Conservation (phyloP, 257 asterid genomes). For the Coffea canephora region DNA sequence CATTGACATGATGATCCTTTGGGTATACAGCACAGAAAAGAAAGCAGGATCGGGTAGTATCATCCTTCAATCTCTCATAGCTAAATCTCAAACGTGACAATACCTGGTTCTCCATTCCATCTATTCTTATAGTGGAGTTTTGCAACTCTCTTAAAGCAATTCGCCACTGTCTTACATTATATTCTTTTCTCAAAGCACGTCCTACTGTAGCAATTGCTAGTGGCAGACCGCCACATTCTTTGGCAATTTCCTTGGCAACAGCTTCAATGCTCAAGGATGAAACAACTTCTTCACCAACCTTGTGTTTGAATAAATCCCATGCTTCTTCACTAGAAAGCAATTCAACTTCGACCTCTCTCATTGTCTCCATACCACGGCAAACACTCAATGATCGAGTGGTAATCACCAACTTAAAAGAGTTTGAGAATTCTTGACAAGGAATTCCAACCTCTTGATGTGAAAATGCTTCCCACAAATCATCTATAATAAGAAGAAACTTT, state of each 20-base stretch:
- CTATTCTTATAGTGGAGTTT: constrained; percentile 19
- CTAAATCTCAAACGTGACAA: constrained; percentile 32
- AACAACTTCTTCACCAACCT: constrained; percentile 23
- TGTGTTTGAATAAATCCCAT: constrained; percentile 27
- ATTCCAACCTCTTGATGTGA: constrained; percentile 18
- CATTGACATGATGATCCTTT: constrained; percentile 29
- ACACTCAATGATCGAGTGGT: constrained; percentile 21
- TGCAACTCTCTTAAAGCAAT: constrained; percentile 25
- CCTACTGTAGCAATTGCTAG: constrained; percentile 32
- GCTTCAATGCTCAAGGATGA: constrained; percentile 15
- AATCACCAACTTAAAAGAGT: constrained; percentile 16
- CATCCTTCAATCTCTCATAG: constrained; percentile 28
- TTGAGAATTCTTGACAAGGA: neutral
- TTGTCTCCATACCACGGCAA: constrained; percentile 25
- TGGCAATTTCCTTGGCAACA: constrained; percentile 23
- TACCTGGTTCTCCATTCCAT: constrained; percentile 25
- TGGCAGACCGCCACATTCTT: constrained; percentile 35
- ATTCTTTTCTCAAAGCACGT: constrained; percentile 28
- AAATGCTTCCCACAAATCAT: constrained; percentile 33
- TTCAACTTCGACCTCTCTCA: constrained; percentile 18
- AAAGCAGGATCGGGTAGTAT: constrained; percentile 26
- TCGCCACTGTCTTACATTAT: constrained; percentile 18
- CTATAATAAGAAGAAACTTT: constrained; percentile 24
- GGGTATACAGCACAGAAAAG: constrained; percentile 33
- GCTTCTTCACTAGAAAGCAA: constrained; percentile 21